These are phyloP conservation scores for Flaveria ramosissima DNA, from an alignment of 129 eudicot species.

Conservation along the genomic window DNA sequence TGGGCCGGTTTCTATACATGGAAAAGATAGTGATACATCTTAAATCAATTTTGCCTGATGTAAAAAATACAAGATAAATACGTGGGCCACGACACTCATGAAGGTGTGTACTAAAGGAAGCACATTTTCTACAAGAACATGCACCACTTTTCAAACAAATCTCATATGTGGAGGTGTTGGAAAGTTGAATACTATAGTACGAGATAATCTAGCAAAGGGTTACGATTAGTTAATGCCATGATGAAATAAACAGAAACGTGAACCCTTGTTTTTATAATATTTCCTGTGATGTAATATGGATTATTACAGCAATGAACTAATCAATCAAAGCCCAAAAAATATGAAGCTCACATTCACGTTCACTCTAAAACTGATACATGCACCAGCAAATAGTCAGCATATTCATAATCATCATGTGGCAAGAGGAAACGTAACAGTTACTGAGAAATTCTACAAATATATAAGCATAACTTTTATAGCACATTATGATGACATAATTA, in stretches of 20 bases:
- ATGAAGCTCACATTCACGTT: not conserved
- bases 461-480: not conserved
- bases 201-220: not conserved
- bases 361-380: slow-evolving; percentile 2
- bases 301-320: not conserved
- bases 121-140: slow-evolving; percentile 43
- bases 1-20: slow-evolving; percentile 40
- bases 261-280: not conserved
- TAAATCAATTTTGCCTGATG: slow-evolving; percentile 30
- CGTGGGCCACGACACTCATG: slow-evolving; percentile 33
- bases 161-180: not conserved
- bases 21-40: slow-evolving; percentile 30
- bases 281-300: not conserved
- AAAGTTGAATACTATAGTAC: slow-evolving; percentile 7
- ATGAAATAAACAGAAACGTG: slow-evolving; percentile 3
- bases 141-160: slow-evolving; percentile 24
- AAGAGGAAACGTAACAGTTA: not conserved
- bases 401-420: not conserved
- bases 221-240: not conserved
- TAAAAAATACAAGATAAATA: slow-evolving; percentile 33
- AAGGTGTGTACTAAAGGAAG: slow-evolving; percentile 44
- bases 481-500: slow-evolving; percentile 8
- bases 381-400: slow-evolving; percentile 1
- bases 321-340: not conserved
- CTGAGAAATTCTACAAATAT: not conserved